Conservation (phyloP, 2,329 filamentous ascomycete species). For the Paecilomyces niveus region DNA sequence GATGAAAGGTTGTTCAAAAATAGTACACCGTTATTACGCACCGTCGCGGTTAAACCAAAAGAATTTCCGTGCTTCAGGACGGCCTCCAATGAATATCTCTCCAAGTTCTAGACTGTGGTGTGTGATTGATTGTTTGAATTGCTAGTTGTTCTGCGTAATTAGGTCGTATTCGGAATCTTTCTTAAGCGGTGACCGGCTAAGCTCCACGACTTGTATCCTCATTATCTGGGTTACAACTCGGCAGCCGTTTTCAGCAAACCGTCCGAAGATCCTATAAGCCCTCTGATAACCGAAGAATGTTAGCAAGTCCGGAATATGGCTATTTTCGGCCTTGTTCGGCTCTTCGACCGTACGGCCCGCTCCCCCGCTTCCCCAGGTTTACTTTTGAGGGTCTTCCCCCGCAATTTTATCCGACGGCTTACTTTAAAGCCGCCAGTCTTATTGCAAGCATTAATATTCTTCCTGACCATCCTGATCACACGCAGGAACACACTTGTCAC, state of each 20-base stretch:
- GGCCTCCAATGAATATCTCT: slow-evolving; percentile 8
- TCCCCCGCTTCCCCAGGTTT: slow-evolving; percentile 3
- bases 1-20: slow-evolving; percentile 35
- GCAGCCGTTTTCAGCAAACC: neutral
- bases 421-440: neutral
- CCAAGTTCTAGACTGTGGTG: neutral
- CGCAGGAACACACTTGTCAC: neutral
- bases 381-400: slow-evolving; percentile 12
- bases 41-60: slow-evolving; percentile 38
- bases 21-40: slow-evolving; percentile 34
- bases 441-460: neutral
- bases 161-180: neutral
- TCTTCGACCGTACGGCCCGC: slow-evolving; percentile 3
- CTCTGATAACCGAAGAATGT: neutral
- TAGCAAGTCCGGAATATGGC: neutral
- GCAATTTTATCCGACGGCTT: slow-evolving; percentile 16
- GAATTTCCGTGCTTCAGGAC: slow-evolving; percentile 28
- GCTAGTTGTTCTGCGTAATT: neutral
- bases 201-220: neutral
- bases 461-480: neutral
- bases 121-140: neutral
- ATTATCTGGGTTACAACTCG: neutral
- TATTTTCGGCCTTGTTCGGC: neutral
- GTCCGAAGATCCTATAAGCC: neutral
- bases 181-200: neutral